A percentile compares a stretch with the other conserved stretches of the same genome.
These are phyloP conservation scores for Backusella sp. DNA, from an alignment of 192 early-diverging fungal genomes.

Conservation along the genomic window DNA sequence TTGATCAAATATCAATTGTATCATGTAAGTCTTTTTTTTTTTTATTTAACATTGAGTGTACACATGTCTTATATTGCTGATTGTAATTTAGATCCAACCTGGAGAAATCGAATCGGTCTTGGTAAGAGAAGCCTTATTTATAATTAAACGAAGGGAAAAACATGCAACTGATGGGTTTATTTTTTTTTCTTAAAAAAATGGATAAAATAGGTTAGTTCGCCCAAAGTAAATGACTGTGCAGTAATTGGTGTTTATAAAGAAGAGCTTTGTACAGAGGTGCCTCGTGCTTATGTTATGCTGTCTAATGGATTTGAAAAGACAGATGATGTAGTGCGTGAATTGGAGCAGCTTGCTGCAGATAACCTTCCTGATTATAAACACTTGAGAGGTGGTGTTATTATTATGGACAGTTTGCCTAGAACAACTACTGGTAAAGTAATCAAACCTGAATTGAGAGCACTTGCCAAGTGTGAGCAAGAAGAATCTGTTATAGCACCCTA, in stretches of 20 bases:
- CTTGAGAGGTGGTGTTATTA: slow-evolving; percentile 76
- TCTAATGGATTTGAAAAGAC: slow-evolving; percentile 27
- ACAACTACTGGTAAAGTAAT: slow-evolving; percentile 82
- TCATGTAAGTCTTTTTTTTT: slow-evolving; percentile 47
- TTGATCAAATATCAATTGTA: slow-evolving; percentile 49
- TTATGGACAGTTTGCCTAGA: slow-evolving; percentile 73
- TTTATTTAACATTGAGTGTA: not conserved
- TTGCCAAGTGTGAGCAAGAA: not conserved
- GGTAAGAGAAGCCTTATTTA: slow-evolving; percentile 25
- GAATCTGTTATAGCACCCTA: not conserved
- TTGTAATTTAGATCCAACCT: slow-evolving; percentile 30
- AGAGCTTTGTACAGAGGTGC: slow-evolving; percentile 67
- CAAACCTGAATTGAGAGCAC: slow-evolving; percentile 55
- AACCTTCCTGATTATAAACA: slow-evolving; percentile 70
- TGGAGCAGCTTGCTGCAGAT: slow-evolving; percentile 51
- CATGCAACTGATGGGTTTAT: not conserved
- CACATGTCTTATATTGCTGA: not conserved
- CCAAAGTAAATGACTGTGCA: slow-evolving; percentile 62
- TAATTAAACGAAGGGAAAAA: not conserved
- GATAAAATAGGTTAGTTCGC: slow-evolving; percentile 51
- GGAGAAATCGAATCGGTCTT: slow-evolving; percentile 66
- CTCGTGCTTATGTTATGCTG: slow-evolving; percentile 73
- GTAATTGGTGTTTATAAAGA: slow-evolving; percentile 63
- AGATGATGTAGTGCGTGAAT: slow-evolving; percentile 39
- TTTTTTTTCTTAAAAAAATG: slow-evolving; percentile 10